Percentiles rank a stretch among this genome's conserved stretches.
Conservation (phyloP, 2,329 filamentous ascomycete genomes). For the Emergomyces pasteurianus region DNA sequence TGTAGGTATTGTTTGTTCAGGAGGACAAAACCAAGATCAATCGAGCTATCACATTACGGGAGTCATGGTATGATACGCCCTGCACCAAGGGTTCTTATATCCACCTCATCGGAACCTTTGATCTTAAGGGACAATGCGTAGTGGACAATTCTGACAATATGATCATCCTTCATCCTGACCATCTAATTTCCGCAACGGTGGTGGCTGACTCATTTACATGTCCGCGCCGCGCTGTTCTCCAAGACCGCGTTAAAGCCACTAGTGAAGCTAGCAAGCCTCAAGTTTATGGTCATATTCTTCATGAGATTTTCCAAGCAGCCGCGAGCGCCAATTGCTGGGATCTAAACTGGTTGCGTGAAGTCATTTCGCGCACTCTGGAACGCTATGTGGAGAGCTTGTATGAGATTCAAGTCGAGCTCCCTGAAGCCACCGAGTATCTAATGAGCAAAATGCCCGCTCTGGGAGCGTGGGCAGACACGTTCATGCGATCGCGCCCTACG, state of each 20-base stretch:
- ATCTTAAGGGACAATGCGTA: slow-evolving; percentile 57
- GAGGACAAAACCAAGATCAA: slow-evolving; percentile 57
- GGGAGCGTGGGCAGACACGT: slow-evolving; percentile 69
- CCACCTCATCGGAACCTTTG: slow-evolving; percentile 73
- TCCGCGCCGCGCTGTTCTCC: slow-evolving; percentile 77
- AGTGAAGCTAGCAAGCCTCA: slow-evolving; percentile 67
- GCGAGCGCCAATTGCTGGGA: slow-evolving; percentile 76
- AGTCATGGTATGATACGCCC: slow-evolving; percentile 75
- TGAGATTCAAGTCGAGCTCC: slow-evolving; percentile 63
- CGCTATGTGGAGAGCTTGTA: slow-evolving; percentile 83
- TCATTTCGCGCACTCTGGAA: slow-evolving; percentile 58
- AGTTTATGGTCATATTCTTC: slow-evolving; percentile 84
- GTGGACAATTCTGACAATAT: slow-evolving; percentile 75
- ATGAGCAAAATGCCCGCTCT: slow-evolving; percentile 73
- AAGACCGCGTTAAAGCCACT: slow-evolving; percentile 88
- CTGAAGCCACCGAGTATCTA: slow-evolving; percentile 66
- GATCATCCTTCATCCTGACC: slow-evolving; percentile 85
- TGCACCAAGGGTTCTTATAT: slow-evolving; percentile 65
- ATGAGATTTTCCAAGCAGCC: slow-evolving; percentile 90
- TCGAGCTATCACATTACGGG: slow-evolving; percentile 63
- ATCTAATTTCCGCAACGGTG: slow-evolving; percentile 86
- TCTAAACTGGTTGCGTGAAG: slow-evolving; percentile 48
- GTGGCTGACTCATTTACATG: slow-evolving; percentile 95
- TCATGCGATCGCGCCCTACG: slow-evolving; percentile 60
- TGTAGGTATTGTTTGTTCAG: slow-evolving; percentile 66